Evolutionary conservation across 371 early-diverging fungal genomes (phyloP), one percentile per base, ranked within the genome.

Genomic region (Mortierella sp.): DNA sequence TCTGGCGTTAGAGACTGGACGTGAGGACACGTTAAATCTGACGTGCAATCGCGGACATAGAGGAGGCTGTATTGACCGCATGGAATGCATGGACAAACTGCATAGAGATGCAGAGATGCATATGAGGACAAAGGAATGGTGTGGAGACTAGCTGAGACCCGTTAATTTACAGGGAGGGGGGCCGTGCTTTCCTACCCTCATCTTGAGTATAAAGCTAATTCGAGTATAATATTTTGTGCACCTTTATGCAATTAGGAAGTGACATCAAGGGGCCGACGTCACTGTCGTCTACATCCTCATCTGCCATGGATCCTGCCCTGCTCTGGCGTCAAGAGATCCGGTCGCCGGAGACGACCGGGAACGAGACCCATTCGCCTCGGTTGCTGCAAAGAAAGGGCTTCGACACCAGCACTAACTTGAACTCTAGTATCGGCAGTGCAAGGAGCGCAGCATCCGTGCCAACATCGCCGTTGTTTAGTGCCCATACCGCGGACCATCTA

Each of bases 371-470:
- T n/a, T 64, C 58, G 23, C 58, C 65, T 6, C n/a, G 48, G 19
- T 41, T 50, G 37, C 31, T 50, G 4, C 48, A 37, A 7, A 19
- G 57, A 30, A 49, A 64, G 8, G 51, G 51, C 24, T 43, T 50
- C 23, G 58, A 44, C 34, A 37, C 30, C 23, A 42, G 55, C 42
- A 52, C 19, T 4, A 56, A 15, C 32, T 26, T 39, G 14, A 34
- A 41, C 30, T 34, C 37, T 14, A 27, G 46, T 3, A 7, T 4
- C 28, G 51, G 31, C 17, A 24, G 26, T 17, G 50, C 19, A 43
- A 32, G 64, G 34, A 63, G 12, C 24, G 47, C 54, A 8, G 55
- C 64, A 19, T 63, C 64, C 21, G 55, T 63, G 64, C 64, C 64
- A 17, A 49, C 54, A n/a, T 63, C 64, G 15, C 64, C 64, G 28